These are phyloP conservation scores for Monascus ruber DNA, from an alignment of 2,329 filamentous ascomycete genomes.

Conservation along the genomic window DNA sequence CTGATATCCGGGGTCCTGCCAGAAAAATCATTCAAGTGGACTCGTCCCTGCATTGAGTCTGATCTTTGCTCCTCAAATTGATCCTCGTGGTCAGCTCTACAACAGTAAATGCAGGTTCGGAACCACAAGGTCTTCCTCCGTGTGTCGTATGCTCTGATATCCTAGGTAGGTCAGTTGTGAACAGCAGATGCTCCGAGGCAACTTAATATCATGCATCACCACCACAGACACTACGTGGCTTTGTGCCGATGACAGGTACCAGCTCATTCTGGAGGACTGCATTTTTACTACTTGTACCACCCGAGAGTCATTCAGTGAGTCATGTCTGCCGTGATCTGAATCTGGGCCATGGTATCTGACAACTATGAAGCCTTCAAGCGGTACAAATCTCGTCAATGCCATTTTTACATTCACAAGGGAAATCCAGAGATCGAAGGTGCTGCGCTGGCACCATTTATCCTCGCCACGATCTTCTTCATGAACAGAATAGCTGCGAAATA, in stretches of 20 bases:
- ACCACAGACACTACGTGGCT: neutral
- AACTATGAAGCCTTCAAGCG: slow-evolving; percentile 3
- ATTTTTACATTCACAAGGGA: slow-evolving; percentile 2
- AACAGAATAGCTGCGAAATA: slow-evolving; percentile 5
- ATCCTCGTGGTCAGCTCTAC: too few relatives aligned
- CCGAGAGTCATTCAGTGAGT: slow-evolving; percentile 8
- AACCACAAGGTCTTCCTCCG: too few relatives aligned
- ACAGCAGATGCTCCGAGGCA: too few relatives aligned
- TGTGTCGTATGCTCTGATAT: too few relatives aligned
- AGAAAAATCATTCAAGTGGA: too few relatives aligned
- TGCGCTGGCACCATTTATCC: slow-evolving; percentile 5
- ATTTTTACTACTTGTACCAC: slow-evolving; percentile 5
- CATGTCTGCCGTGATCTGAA: neutral
- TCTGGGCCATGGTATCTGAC: neutral
- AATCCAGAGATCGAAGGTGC: slow-evolving; percentile 4
- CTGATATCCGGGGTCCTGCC: too few relatives aligned
- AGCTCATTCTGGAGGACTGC: neutral
- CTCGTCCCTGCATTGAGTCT: too few relatives aligned
- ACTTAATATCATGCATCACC: too few relatives aligned
- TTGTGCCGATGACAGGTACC: neutral
- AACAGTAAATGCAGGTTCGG: too few relatives aligned
- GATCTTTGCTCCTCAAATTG: too few relatives aligned
- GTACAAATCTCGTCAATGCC: slow-evolving; percentile 2
- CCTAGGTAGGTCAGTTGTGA: too few relatives aligned
- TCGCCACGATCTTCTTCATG: slow-evolving; percentile 7